Base-by-base conservation (phyloP, 2,329 filamentous ascomycete genomes). In the Simplicillium sp. region DNA sequence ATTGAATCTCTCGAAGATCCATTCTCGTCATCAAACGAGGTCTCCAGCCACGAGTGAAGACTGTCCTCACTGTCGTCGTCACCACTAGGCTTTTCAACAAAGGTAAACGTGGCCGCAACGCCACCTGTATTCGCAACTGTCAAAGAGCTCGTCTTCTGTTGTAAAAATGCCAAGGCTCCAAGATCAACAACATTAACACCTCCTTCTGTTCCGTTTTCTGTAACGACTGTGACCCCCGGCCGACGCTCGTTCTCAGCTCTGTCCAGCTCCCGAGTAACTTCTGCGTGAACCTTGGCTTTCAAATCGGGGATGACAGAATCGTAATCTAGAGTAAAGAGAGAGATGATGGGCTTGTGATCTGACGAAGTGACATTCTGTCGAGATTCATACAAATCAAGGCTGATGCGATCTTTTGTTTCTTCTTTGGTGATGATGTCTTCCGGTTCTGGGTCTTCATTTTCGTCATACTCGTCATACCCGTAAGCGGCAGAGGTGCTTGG, bases 111-210 rank as follows among this genome's bases (percentile, higher is more conserved):
- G 1, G 92, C 89, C 3, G 80, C 62, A 0, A 94, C 87, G 20
- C 87, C 75, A 3, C 92, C 84, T 0, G 92, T 98, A 51, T 98
- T 98, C 18, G 92, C 92, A 41, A 98, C 77, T 0, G 89, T 97
- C 34, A 97, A 58, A 3, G 71, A 76, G 4, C 82, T 74, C 8
- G 68, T 71, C 49, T 83, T 77, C 7, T 70, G 75, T 44, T 82
- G 75, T 32, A 82, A 69, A 52, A 84, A 94, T 3, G 73, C 68
- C 2, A 96, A 67, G 3, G 80, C 67, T 1, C 88, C 89, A 57
- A 97, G 92, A 52, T 90, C 77, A 1, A 97, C 75, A 2, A 77
- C 77, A 11, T 52, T 58, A 15, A 56, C 55, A 51, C 81, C 67
- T 48, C 65, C 63, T 15, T 68, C 55, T 8, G 61, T 53, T 8